Evolutionary conservation across 306 rosid species (phyloP).

Genomic region (Pyrus communis): DNA sequence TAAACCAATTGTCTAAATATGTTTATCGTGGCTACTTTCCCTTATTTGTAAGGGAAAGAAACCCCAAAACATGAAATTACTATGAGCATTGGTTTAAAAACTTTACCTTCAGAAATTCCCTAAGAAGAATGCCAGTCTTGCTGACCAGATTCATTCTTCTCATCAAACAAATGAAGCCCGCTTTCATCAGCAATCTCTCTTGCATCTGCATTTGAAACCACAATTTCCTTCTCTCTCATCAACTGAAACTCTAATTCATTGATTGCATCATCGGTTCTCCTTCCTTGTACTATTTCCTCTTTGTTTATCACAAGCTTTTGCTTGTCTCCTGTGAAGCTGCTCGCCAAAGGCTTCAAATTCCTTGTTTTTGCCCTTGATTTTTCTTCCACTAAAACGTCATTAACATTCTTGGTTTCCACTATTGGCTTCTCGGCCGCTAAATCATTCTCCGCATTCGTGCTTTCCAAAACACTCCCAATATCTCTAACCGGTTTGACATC

Average conservation of each 20-base stretch:
- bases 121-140: constrained; percentile 3
- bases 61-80: not conserved
- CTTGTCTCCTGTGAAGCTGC: constrained; percentile 1
- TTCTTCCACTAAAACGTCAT: not conserved
- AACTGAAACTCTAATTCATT: not conserved
- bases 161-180: constrained; percentile 4
- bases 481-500: not conserved
- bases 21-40: too few species aligned
- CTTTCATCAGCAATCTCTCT: constrained; percentile 24
- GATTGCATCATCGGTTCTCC: not conserved
- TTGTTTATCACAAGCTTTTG: not conserved
- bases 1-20: too few species aligned
- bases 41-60: not conserved
- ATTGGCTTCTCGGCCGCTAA: not conserved
- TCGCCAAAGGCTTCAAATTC: not conserved
- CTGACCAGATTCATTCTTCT: constrained; percentile 4
- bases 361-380: not conserved
- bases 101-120: constrained; percentile 27
- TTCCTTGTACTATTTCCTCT: not conserved
- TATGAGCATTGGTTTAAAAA: not conserved
- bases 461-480: not conserved
- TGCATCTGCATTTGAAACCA: not conserved
- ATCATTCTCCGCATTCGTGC: not conserved
- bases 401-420: not conserved
- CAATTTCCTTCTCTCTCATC: not conserved